A percentile compares a stretch with the other conserved stretches of the same genome.
Evolutionary conservation across 2,329 filamentous ascomycete genomes (phyloP).

Genomic region (Allantophomopsis cytisporea): DNA sequence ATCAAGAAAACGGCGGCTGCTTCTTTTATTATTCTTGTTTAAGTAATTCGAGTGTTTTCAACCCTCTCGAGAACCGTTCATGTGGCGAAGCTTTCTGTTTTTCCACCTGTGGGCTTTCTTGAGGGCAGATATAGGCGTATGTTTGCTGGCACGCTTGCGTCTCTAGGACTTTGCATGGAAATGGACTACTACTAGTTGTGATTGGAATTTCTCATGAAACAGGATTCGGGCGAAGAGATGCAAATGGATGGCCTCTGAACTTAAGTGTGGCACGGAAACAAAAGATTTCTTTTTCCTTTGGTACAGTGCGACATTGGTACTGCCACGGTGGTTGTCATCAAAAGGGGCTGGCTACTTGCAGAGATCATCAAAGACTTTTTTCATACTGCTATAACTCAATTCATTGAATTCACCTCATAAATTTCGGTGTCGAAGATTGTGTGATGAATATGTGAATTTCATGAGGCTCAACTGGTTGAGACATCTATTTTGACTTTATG

Average conservation of each 20-base stretch:
- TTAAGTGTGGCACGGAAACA: slow-evolving; percentile 11
- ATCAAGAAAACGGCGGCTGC: slow-evolving; percentile 16
- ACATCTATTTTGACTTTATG: too few relatives aligned
- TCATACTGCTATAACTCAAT: slow-evolving; percentile 14
- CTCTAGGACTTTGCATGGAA: slow-evolving; percentile 18
- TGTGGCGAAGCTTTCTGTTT: slow-evolving; percentile 18
- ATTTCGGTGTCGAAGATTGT: too few relatives aligned
- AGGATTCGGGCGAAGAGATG: too few relatives aligned
- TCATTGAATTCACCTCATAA: slow-evolving; percentile 3
- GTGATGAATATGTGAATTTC: too few relatives aligned
- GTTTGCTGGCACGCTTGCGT: slow-evolving; percentile 16
- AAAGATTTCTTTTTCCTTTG: slow-evolving; percentile 18
- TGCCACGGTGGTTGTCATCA: slow-evolving; percentile 5
- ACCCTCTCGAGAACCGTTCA: slow-evolving; percentile 10
- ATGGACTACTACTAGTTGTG: slow-evolving; percentile 12
- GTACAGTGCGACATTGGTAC: slow-evolving; percentile 9
- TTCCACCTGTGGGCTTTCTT: slow-evolving; percentile 6
- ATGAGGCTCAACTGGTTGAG: too few relatives aligned
- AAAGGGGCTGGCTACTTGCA: slow-evolving; percentile 16
- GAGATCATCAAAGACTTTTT: slow-evolving; percentile 17
- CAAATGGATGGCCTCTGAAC: background rate
- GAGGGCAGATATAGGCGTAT: slow-evolving; percentile 16
- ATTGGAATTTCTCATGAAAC: background rate
- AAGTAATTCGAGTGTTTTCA: slow-evolving; percentile 13
- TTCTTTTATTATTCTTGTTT: slow-evolving; percentile 18